Conservation (phyloP, 2,329 filamentous ascomycete genomes). For the Fusarium sp. region DNA sequence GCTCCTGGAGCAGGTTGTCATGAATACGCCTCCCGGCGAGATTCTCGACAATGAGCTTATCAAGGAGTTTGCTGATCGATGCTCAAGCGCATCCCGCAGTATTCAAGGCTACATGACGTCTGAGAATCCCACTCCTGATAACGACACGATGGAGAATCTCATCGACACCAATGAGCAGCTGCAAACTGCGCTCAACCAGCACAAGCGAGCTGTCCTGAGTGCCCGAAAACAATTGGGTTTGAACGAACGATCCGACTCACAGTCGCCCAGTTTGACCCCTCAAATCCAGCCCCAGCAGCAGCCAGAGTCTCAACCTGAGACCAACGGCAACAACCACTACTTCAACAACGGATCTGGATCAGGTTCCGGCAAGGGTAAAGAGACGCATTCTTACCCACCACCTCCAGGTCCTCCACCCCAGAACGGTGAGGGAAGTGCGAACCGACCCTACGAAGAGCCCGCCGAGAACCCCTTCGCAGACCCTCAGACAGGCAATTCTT, state of each 20-base stretch:
- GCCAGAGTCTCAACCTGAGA: constrained; percentile 9
- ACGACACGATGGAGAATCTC: constrained; percentile 90
- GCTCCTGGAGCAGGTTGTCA: constrained; percentile 89
- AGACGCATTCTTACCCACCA: constrained; percentile 42
- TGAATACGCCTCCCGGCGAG: constrained; percentile 81
- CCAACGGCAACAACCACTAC: constrained; percentile 46
- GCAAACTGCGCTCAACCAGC: constrained; percentile 81
- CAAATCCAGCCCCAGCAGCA: constrained; percentile 26
- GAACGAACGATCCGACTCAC: constrained; percentile 42
- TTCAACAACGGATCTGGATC: constrained; percentile 24
- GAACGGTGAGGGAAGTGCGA: constrained; percentile 41
- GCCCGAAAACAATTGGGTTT: constrained; percentile 65
- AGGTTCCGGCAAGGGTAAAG: constrained; percentile 47
- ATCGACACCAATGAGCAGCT: constrained; percentile 96
- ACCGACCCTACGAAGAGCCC: constrained; percentile 27
- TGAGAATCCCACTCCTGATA: constrained; percentile 83
- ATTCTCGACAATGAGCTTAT: constrained; percentile 86
- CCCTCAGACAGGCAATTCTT: constrained; percentile 42
- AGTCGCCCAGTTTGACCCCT: constrained; percentile 42
- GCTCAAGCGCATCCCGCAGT: constrained; percentile 79
- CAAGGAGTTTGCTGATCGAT: constrained; percentile 90
- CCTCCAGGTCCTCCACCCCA: constrained; percentile 39
- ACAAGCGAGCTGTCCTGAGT: constrained; percentile 80
- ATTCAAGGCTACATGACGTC: constrained; percentile 87
- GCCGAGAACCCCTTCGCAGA: constrained; percentile 46